A percentile compares a stretch with the other conserved stretches of the same genome.
These are phyloP conservation scores for Bipolaris sorokiniana DNA, from an alignment of 2,329 filamentous ascomycete species.

Conservation along the genomic window DNA sequence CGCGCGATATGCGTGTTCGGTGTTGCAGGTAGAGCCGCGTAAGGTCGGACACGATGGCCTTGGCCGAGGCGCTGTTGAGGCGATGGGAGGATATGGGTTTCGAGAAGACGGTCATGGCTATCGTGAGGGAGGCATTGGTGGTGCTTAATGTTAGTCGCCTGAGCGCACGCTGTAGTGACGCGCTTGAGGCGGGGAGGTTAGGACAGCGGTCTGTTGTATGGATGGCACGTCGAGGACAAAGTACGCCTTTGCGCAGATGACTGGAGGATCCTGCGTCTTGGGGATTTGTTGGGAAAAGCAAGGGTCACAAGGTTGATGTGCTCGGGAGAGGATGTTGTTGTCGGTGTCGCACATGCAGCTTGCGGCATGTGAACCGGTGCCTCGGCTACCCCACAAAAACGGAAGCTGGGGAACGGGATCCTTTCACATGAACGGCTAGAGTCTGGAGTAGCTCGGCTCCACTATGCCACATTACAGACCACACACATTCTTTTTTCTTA, in stretches of 20 bases:
- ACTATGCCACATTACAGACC: not conserved
- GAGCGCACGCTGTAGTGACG: conserved; percentile 7
- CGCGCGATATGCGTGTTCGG: conserved; percentile 51
- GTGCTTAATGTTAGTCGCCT: not conserved
- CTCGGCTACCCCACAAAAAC: conserved; percentile 31
- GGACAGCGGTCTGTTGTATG: not conserved
- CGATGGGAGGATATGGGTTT: conserved; percentile 45
- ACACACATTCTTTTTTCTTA: not conserved
- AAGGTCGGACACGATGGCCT: conserved; percentile 47
- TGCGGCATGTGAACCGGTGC: conserved; percentile 32
- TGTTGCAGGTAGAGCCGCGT: conserved; percentile 48
- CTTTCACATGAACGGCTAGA: conserved; percentile 13
- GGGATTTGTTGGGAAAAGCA: conserved; percentile 13
- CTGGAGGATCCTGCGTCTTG: not conserved
- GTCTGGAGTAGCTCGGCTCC: not conserved
- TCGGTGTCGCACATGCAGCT: conserved; percentile 5
- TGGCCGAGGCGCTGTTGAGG: conserved; percentile 43
- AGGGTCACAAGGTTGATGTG: conserved; percentile 13
- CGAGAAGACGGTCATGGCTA: conserved; percentile 51
- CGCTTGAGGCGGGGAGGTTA: conserved; percentile 6
- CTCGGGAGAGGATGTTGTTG: conserved; percentile 15
- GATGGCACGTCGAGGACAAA: not conserved
- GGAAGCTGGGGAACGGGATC: conserved; percentile 13
- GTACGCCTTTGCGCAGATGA: not conserved
- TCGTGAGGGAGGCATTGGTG: conserved; percentile 28